Evolutionary conservation across 1,284 basidiomycete genomes (phyloP).

Genomic region (Apiotrichum brassicae): DNA sequence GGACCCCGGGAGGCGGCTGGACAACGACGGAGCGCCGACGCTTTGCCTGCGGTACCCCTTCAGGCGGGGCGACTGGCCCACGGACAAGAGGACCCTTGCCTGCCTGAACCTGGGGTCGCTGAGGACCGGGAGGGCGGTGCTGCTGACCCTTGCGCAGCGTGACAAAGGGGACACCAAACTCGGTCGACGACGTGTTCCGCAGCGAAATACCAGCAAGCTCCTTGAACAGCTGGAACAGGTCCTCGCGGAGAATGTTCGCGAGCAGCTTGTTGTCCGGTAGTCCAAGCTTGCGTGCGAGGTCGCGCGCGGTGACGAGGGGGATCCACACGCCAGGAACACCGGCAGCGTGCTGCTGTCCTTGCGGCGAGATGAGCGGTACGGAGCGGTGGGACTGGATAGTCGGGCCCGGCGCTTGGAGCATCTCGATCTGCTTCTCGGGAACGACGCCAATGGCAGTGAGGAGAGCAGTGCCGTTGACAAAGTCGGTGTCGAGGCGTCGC

Average conservation of each 20-base stretch:
- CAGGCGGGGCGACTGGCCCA: constrained; percentile 28
- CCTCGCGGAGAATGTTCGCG: constrained; percentile 30
- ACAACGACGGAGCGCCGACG: constrained; percentile 35
- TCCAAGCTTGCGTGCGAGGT: constrained; percentile 25
- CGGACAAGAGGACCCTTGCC: constrained; percentile 34
- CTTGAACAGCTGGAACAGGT: constrained; percentile 37
- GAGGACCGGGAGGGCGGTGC: constrained; percentile 9
- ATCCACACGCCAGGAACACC: constrained; percentile 41
- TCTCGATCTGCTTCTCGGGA: constrained; percentile 21
- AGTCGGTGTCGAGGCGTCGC: constrained; percentile 40
- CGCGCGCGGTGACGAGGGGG: constrained; percentile 29
- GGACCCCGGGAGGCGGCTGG: background rate
- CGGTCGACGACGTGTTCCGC: constrained; percentile 28
- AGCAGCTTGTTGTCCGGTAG: constrained; percentile 20
- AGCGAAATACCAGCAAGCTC: constrained; percentile 31
- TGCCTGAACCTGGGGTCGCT: constrained; percentile 3
- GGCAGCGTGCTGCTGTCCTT: constrained; percentile 22
- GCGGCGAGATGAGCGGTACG: constrained; percentile 20
- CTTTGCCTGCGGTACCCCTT: constrained; percentile 38
- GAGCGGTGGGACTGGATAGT: constrained; percentile 23
- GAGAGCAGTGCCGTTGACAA: constrained; percentile 40
- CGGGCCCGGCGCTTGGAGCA: constrained; percentile 25
- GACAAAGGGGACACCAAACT: constrained; percentile 31
- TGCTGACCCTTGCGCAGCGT: constrained; percentile 17
- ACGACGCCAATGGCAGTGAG: constrained; percentile 34